Percentiles rank a stretch among this genome's conserved stretches.
Conservation (phyloP, 371 early-diverging fungal genomes). For the Lichtheimia ornata region DNA sequence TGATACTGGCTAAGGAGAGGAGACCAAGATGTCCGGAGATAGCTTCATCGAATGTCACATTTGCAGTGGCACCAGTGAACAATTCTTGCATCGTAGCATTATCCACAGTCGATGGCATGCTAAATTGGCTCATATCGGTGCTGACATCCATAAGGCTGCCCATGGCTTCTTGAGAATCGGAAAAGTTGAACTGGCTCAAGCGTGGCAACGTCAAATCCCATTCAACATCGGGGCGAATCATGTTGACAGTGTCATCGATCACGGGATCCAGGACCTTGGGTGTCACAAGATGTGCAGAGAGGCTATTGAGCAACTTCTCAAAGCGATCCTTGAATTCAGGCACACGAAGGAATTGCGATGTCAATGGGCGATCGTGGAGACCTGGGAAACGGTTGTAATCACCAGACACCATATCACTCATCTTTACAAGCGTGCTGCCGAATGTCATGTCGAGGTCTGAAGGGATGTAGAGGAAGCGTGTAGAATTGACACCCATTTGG, state of each 20-base stretch:
- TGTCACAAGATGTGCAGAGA: slow-evolving; percentile 15
- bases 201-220: slow-evolving; percentile 19
- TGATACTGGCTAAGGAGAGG: slow-evolving; percentile 17
- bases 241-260: slow-evolving; percentile 19
- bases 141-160: neutral
- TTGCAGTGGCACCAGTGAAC: neutral
- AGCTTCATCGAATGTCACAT: slow-evolving; percentile 18
- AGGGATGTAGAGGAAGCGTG: slow-evolving; percentile 26
- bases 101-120: slow-evolving; percentile 8
- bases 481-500: slow-evolving; percentile 2
- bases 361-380: slow-evolving; percentile 10
- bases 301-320: slow-evolving; percentile 22
- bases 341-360: slow-evolving; percentile 9
- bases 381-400: slow-evolving; percentile 31
- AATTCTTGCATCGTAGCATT: slow-evolving; percentile 6
- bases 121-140: no score
- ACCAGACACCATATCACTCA: slow-evolving; percentile 17
- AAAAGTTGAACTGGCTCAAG: slow-evolving; percentile 4
- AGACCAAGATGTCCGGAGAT: slow-evolving; percentile 20
- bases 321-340: slow-evolving; percentile 31
- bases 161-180: neutral
- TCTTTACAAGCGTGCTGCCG: slow-evolving; percentile 26
- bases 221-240: slow-evolving; percentile 20
- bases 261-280: slow-evolving; percentile 21
- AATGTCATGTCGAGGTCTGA: slow-evolving; percentile 36